A percentile compares a stretch with the other conserved stretches of the same genome.
These are phyloP conservation scores for Magnaporthales sp. DNA, from an alignment of 2,329 filamentous ascomycete species.

Conservation along the genomic window DNA sequence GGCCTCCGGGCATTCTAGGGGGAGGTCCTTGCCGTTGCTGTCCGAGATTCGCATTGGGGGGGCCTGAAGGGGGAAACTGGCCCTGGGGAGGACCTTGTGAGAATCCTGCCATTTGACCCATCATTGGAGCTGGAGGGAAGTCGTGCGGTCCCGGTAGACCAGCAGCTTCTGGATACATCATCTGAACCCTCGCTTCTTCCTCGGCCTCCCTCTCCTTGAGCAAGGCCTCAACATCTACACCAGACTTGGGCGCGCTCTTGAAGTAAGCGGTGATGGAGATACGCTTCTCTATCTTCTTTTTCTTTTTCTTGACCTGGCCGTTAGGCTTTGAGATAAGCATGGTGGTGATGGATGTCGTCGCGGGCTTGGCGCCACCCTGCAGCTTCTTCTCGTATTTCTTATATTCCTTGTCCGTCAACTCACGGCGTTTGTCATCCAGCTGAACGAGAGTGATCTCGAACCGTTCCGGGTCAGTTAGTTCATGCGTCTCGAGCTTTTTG, in stretches of 20 bases:
- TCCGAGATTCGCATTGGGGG: neutral
- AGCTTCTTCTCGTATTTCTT: neutral
- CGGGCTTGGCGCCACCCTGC: neutral
- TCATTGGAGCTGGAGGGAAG: neutral
- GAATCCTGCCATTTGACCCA: neutral
- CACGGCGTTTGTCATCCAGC: neutral
- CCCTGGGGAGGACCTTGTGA: neutral
- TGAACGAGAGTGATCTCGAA: slow-evolving; percentile 3
- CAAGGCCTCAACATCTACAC: neutral
- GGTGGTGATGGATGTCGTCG: neutral
- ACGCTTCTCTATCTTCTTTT: slow-evolving; percentile 2
- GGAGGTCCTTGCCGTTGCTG: neutral
- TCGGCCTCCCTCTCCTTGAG: neutral
- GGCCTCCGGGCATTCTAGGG: neutral
- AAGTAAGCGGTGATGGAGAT: slow-evolving; percentile 4
- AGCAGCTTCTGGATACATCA: neutral
- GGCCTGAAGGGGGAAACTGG: neutral
- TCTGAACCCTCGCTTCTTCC: neutral
- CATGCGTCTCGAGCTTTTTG: neutral
- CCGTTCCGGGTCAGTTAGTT: neutral
- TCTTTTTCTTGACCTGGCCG: slow-evolving; percentile 2
- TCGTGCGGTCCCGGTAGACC: neutral
- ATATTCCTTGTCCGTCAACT: neutral
- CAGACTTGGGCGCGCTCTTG: neutral
- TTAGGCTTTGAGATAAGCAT: neutral